Conservation (phyloP, 2,329 filamentous ascomycete species). For the Alternaria arbusti region DNA sequence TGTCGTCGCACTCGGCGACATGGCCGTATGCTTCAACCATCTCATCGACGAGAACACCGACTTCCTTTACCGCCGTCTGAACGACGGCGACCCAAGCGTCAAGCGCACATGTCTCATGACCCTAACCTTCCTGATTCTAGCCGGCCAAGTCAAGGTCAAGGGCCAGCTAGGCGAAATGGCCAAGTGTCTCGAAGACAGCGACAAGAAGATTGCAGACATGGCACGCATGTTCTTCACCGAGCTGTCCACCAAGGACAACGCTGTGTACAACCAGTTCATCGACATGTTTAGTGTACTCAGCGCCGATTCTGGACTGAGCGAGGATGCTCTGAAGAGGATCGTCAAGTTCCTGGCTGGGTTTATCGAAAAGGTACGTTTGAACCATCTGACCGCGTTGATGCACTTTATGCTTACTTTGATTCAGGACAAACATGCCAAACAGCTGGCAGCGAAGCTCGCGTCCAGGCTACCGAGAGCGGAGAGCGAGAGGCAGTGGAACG, state of each 20-base stretch:
- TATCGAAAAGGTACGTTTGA: constrained; percentile 81
- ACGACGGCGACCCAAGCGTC: constrained; percentile 85
- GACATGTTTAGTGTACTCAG: constrained; percentile 97
- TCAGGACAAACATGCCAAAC: constrained; percentile 95
- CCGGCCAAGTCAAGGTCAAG: constrained; percentile 99
- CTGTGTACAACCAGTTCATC: constrained; percentile 98
- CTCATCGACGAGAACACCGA: constrained; percentile 99
- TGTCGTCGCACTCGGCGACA: constrained; percentile 95
- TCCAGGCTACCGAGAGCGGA: constrained; percentile 85
- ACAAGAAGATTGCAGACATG: constrained; percentile 91
- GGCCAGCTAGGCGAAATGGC: constrained; percentile 98
- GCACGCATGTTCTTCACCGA: constrained; percentile 99
- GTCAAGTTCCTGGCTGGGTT: constrained; percentile 94
- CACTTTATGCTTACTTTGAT: neutral
- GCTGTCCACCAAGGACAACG: constrained; percentile 96
- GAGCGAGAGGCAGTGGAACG: constrained; percentile 95
- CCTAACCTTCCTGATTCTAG: constrained; percentile 93
- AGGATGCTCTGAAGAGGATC: constrained; percentile 85
- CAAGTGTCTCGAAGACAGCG: constrained; percentile 96
- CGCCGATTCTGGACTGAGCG: constrained; percentile 78
- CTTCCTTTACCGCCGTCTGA: constrained; percentile 91
- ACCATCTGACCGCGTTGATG: neutral
- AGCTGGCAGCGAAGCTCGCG: constrained; percentile 90
- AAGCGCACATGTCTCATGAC: constrained; percentile 99
- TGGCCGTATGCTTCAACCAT: constrained; percentile 99